Conservation (phyloP, 2,329 filamentous ascomycete genomes). For the Paecilomyces variotii region DNA sequence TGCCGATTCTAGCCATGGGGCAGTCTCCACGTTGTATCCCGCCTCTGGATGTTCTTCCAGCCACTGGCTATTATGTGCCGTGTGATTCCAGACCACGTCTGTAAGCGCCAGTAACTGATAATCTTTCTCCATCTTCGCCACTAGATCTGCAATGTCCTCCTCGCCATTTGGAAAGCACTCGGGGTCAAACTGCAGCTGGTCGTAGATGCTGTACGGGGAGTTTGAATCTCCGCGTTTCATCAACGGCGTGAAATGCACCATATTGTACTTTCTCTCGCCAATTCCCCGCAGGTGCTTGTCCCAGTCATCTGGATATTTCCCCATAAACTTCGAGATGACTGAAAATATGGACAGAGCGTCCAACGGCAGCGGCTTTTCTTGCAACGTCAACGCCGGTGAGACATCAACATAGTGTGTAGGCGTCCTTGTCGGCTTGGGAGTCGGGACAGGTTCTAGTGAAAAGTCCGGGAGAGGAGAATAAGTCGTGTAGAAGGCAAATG, state of each 20-base stretch:
- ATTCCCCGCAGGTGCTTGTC: slow-evolving; percentile 82
- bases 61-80: slow-evolving; percentile 91
- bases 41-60: slow-evolving; percentile 88
- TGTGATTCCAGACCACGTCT: slow-evolving; percentile 97
- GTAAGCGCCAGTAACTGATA: slow-evolving; percentile 81
- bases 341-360: slow-evolving; percentile 88
- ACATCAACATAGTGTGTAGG: slow-evolving; percentile 89
- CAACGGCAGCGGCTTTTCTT: slow-evolving; percentile 66
- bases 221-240: slow-evolving; percentile 85
- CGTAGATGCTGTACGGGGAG: slow-evolving; percentile 93
- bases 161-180: slow-evolving; percentile 77
- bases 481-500: slow-evolving; percentile 90
- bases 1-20: slow-evolving; percentile 60
- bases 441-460: slow-evolving; percentile 47
- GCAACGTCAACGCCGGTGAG: slow-evolving; percentile 68
- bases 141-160: slow-evolving; percentile 67
- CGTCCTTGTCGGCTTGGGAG: slow-evolving; percentile 57
- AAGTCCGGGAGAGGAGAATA: slow-evolving; percentile 81
- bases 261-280: slow-evolving; percentile 88
- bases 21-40: slow-evolving; percentile 87
- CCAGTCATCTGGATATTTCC: slow-evolving; percentile 83
- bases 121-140: slow-evolving; percentile 73
- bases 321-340: slow-evolving; percentile 96
- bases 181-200: slow-evolving; percentile 82
- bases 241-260: slow-evolving; percentile 95